phyloP scores from a whole-genome alignment of 345 rosid species.

The Arabis hirsuta region DNA sequence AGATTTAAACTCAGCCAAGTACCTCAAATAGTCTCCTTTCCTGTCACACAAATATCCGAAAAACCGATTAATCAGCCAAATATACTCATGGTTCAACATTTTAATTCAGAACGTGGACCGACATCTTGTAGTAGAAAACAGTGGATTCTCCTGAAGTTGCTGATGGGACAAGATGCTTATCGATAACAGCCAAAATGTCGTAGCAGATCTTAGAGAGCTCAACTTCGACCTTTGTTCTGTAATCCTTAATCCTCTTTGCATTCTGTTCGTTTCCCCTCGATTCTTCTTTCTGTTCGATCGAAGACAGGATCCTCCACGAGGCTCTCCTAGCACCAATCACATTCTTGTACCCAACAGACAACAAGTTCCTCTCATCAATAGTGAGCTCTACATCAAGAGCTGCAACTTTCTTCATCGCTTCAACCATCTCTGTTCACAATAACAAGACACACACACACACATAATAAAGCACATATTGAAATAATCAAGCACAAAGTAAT shows the following conservation, averaged over 20 bases:
- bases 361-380: conserved; percentile 80
- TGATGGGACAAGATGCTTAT: conserved; percentile 66
- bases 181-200: conserved; percentile 63
- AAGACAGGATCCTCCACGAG: conserved; percentile 71
- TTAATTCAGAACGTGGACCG: neutral
- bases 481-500: too few relatives aligned
- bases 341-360: conserved; percentile 88
- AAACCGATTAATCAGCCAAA: neutral
- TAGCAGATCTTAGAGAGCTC: conserved; percentile 74
- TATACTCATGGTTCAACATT: neutral
- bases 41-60: conserved; percentile 35
- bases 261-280: conserved; percentile 70
- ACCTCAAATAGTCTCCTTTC: conserved; percentile 68
- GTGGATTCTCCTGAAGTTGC: conserved; percentile 76
- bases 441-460: too few relatives aligned
- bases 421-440: conserved; percentile 68
- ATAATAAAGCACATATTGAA: too few relatives aligned
- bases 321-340: conserved; percentile 88
- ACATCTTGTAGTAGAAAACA: conserved; percentile 81
- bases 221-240: conserved; percentile 71
- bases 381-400: conserved; percentile 73
- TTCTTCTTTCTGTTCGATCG: conserved; percentile 89
- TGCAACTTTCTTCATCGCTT: conserved; percentile 81
- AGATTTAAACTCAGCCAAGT: conserved; percentile 61
- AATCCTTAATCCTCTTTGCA: conserved; percentile 71